Percentiles rank a stretch among this genome's conserved stretches.
Conservation (phyloP, 441 rosid species). For the Rhodomyrtus psidioides region DNA sequence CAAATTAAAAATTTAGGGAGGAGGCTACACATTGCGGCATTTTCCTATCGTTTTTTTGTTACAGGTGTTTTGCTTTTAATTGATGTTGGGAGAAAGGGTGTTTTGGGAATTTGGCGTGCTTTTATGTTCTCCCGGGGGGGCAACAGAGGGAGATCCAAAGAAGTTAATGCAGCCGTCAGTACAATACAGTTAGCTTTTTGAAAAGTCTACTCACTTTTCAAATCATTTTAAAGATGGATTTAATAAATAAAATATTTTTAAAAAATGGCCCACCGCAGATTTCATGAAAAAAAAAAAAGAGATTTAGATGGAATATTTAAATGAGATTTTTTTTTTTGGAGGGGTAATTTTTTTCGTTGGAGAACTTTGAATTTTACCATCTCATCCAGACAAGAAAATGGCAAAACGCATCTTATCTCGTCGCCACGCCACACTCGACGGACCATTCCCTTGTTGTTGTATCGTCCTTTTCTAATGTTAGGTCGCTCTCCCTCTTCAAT, state of each 20-base stretch:
- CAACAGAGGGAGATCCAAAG: background rate
- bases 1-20: no score
- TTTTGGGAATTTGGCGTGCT: no score
- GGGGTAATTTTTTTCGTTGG: background rate
- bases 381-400: conserved; percentile 35
- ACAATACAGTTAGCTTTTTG: background rate
- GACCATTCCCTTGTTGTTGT: background rate
- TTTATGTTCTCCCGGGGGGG: no score
- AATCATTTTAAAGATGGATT: background rate
- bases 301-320: no score
- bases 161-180: background rate
- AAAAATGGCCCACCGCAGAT: background rate
- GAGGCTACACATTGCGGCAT: no score
- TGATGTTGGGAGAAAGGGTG: no score
- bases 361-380: conserved; percentile 6
- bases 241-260: background rate
- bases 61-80: no score
- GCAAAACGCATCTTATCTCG: conserved; percentile 13
- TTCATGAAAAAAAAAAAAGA: background rate
- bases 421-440: background rate
- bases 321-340: no score
- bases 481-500: conserved; percentile 13
- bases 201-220: background rate
- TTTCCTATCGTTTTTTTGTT: no score
- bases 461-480: background rate